Base-by-base conservation (phyloP, 2,329 filamentous ascomycete genomes). In the Juglanconis oblonga region DNA sequence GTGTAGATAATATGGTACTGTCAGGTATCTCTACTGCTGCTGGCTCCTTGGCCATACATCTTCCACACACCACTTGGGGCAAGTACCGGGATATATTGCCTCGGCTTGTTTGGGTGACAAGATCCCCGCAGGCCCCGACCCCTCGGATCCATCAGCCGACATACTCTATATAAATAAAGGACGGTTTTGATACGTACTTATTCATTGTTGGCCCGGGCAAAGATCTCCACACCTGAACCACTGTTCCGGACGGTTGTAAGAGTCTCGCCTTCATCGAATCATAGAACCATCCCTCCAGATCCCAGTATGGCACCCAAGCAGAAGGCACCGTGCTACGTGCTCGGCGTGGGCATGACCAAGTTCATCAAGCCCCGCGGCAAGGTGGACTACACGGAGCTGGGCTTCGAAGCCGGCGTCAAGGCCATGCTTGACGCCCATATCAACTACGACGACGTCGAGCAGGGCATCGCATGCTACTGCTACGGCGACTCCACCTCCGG, bases 291-390 rank as follows among this genome's bases (percentile, higher is more conserved):
- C 17, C 44, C 31, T 29, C 52, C 59, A 58, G 24, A 53, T 49
- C 3, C 55, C 65, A 73, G 61, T 59, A 84, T 84, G 82, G 73
- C 79, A 52, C 74, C 75, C 69, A 79, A 79, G 66, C 72, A 77
- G 67, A 82, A 81, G 68, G 74, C 79, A 57, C 80, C 81, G 62
- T 80, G 80, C 81, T 98, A 98, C 81, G 91, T 98, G 72, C 87
- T 98, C 63, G 94, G 94, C 80, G 95, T 98, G 68, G 94, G 94
- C 79, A 95, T 98, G 91, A 98, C 94, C 78, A 96, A 96, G 78
- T 98, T 98, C 84, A 94, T 97, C 85, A 97, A 97, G 81, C 93
- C 93, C 47, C 87, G 93, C 59, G 91, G 92, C 73, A 94, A 94
- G 74, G 90, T 96, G 66, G 92, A 97, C 79, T 97, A 97, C 78